Base-by-base conservation (phyloP, 1,284 basidiomycete species). In the Rhodotorula glutinis region DNA sequence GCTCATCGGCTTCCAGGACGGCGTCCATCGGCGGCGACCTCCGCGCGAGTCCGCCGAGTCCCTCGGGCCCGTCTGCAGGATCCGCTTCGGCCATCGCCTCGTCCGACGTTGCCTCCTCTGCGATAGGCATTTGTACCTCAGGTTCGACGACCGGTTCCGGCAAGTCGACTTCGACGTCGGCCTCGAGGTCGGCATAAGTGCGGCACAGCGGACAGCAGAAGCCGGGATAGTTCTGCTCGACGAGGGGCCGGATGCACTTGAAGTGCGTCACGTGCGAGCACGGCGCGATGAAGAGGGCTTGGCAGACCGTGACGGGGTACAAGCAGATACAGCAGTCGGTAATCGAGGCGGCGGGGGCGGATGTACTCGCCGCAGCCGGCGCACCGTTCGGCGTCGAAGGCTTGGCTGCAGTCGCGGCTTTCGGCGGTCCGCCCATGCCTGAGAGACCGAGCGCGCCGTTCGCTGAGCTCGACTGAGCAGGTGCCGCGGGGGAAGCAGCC, bases 261-360 rank as follows among this genome's bases (percentile, higher is more conserved):
- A 91, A 98, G 80, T 97, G 95, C 44, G 75, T 75, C 0, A 94
- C 88, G 80, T 98, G 95, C 10, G 92, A 95, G 75, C 76, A 79
- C 0, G 77, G 77, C 41, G 94, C 93, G 77, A 98, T 95, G 82
- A 98, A 98, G 33, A 98, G 85, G 0, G 93, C 90, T 80, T 98
- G 95, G 71, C 89, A 91, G 74, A 98, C 94, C 0, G 91, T 90
- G 8, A 98, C 93, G 8, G 87, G 83, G 81, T 96, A 98, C 25
- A 98, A 83, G 77, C 93, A 97, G 76, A 97, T 96, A 78, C 92
- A 96, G 79, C 92, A 97, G 76, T 96, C 93, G 4, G 90, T 89
- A 21, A 94, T 85, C 51, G 70, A 68, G n/a, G 76, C 70, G n/a
- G 75, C 65, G n/a, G 67, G 54, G 30, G 57, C 75, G 17, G 69